Evolutionary conservation across 148 eudicot genomes (phyloP).

Genomic region (Spergularia marina): DNA sequence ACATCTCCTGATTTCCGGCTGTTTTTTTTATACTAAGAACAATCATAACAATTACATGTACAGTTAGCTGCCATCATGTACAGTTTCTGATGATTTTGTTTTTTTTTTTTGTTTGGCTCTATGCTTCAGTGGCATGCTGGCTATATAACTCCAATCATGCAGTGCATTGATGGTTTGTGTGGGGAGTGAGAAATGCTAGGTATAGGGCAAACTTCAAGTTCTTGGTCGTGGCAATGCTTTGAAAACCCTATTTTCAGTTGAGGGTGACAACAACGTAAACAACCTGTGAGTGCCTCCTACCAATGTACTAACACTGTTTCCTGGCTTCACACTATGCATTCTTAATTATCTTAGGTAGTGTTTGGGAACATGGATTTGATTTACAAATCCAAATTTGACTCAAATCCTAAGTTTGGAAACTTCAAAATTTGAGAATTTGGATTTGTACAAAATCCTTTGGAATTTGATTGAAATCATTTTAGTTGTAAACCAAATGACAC

Average conservation of each 20-base stretch:
- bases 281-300: slow-evolving; percentile 48
- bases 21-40: neutral
- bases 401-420: too few relatives aligned
- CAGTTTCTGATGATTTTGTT: too few relatives aligned
- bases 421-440: too few relatives aligned
- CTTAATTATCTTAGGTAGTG: neutral
- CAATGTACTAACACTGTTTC: neutral
- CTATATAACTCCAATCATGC: slow-evolving; percentile 18
- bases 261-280: slow-evolving; percentile 42
- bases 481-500: too few relatives aligned
- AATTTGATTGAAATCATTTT: too few relatives aligned
- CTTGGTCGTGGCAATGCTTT: slow-evolving; percentile 95
- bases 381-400: too few relatives aligned
- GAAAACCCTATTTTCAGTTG: slow-evolving; percentile 76
- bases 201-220: slow-evolving; percentile 97
- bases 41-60: too few relatives aligned
- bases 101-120: too few relatives aligned
- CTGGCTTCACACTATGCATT: neutral
- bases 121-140: neutral
- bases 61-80: too few relatives aligned
- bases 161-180: slow-evolving; percentile 96
- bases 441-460: too few relatives aligned
- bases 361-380: too few relatives aligned
- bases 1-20: neutral
- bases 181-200: slow-evolving; percentile 92